Percentiles rank a stretch among this genome's conserved stretches.
Evolutionary conservation across 2,329 filamentous ascomycete species (phyloP).

Genomic region (Pyrenochaeta sp.): DNA sequence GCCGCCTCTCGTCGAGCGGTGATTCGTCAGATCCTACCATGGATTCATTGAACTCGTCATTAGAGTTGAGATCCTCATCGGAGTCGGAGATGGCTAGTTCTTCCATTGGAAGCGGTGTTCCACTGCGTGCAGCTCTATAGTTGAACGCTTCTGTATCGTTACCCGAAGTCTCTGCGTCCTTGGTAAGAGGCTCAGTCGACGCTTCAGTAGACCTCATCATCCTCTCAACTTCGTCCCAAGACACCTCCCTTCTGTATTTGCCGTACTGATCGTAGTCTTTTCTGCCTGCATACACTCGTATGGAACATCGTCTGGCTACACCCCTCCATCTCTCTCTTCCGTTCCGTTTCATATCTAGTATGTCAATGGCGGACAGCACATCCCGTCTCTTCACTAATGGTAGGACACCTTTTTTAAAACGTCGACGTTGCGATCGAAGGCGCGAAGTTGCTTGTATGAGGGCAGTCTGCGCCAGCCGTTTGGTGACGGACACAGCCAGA

Average conservation of each 20-base stretch:
- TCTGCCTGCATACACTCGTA: constrained; percentile 56
- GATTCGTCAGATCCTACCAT: constrained; percentile 8
- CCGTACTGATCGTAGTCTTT: constrained; percentile 5
- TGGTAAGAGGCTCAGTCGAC: constrained; percentile 37
- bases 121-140: constrained; percentile 31
- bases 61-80: constrained; percentile 7
- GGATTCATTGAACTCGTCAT: background rate
- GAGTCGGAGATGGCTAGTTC: constrained; percentile 20
- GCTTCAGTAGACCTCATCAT: constrained; percentile 19
- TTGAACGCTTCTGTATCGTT: constrained; percentile 26
- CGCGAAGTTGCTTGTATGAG: constrained; percentile 77
- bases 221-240: constrained; percentile 52
- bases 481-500: constrained; percentile 72
- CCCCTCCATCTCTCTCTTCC: constrained; percentile 61
- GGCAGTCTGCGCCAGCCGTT: constrained; percentile 72
- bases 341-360: constrained; percentile 61
- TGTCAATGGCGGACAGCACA: constrained; percentile 63
- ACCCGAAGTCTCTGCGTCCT: constrained; percentile 34
- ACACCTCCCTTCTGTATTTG: constrained; percentile 50
- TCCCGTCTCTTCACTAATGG: constrained; percentile 57
- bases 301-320: constrained; percentile 60
- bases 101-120: constrained; percentile 38
- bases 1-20: background rate
- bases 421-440: constrained; percentile 60
- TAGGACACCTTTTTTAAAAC: constrained; percentile 35